Conservation (phyloP, 805 yeast species). For the Hanseniaspora pseudoguilliermondii region DNA sequence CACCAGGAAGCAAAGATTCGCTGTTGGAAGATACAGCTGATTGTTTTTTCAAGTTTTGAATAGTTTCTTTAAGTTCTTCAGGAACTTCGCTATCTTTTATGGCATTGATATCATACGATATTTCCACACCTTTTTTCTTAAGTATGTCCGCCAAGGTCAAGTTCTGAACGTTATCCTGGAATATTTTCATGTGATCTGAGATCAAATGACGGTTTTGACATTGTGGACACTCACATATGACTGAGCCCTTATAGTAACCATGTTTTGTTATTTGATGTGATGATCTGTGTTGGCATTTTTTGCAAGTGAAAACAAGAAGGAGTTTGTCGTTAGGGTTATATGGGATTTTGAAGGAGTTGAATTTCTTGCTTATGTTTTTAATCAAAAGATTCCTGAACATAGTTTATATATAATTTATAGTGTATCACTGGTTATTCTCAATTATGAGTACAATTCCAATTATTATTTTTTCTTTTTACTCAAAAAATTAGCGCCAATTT, state of each 20-base stretch:
- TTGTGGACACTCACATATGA: slow-evolving; percentile 81
- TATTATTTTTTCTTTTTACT: too few species aligned
- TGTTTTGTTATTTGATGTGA: slow-evolving; percentile 87
- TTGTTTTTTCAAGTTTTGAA: slow-evolving; percentile 15
- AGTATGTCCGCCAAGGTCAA: slow-evolving; percentile 72
- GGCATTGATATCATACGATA: slow-evolving; percentile 53
- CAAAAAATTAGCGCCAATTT: too few species aligned
- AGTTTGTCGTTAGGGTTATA: slow-evolving; percentile 27
- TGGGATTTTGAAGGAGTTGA: not conserved
- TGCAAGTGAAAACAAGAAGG: slow-evolving; percentile 87
- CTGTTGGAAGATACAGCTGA: not conserved
- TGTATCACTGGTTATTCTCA: too few species aligned
- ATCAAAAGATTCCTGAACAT: not conserved
- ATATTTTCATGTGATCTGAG: slow-evolving; percentile 77
- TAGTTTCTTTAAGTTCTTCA: slow-evolving; percentile 19
- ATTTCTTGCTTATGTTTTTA: not conserved
- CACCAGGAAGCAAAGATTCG: slow-evolving; percentile 17
- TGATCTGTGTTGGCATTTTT: slow-evolving; percentile 69
- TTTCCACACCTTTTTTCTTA: slow-evolving; percentile 60
- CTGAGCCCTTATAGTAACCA: slow-evolving; percentile 77
- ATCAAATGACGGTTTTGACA: slow-evolving; percentile 80
- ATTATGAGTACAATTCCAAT: too few species aligned
- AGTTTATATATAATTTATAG: not conserved
- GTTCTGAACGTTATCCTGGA: slow-evolving; percentile 47
- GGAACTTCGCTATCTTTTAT: slow-evolving; percentile 37